A percentile compares a stretch with the other conserved stretches of the same genome.
These are phyloP conservation scores for Aspergillus flavus DNA, from an alignment of 2,329 filamentous ascomycete species.

Conservation along the genomic window DNA sequence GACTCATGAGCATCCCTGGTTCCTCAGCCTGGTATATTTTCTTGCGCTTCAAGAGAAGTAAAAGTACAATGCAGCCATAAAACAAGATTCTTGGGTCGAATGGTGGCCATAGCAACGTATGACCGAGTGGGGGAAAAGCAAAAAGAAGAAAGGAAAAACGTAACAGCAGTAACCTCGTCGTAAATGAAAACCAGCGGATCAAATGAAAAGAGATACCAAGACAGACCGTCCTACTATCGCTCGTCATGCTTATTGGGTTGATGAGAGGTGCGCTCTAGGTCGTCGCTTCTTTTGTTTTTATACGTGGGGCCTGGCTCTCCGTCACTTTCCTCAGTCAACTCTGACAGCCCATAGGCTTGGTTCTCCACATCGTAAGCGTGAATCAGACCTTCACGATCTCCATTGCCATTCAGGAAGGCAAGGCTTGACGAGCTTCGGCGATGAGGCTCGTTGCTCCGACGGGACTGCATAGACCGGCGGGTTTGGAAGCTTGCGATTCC, in stretches of 20 bases:
- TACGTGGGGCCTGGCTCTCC: constrained; percentile 47
- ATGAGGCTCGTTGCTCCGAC: constrained; percentile 66
- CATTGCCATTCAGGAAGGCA: constrained; percentile 55
- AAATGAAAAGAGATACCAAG: constrained; percentile 7
- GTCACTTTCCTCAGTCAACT: constrained; percentile 77
- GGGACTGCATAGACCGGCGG: constrained; percentile 86
- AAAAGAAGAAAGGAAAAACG: constrained; percentile 23
- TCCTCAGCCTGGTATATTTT: constrained; percentile 20
- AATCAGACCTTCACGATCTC: constrained; percentile 81
- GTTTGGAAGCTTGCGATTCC: constrained; percentile 88
- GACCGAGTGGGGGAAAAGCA: constrained; percentile 10
- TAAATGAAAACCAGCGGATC: constrained; percentile 19
- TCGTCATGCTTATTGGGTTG: constrained; percentile 37
- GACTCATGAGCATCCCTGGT: constrained; percentile 21
- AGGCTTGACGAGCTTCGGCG: constrained; percentile 66
- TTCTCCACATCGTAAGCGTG: constrained; percentile 87
- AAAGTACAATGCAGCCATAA: constrained; percentile 28
- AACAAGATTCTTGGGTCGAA: constrained; percentile 5
- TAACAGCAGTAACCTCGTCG: constrained; percentile 29
- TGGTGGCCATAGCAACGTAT: constrained; percentile 1
- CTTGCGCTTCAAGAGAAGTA: constrained; percentile 20
- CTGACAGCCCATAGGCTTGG: constrained; percentile 72
- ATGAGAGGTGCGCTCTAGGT: constrained; percentile 27
- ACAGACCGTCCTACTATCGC: constrained; percentile 26
- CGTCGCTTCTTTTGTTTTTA: constrained; percentile 31